These are phyloP conservation scores for Diaporthe eres DNA, from an alignment of 2,329 filamentous ascomycete genomes.

Conservation along the genomic window DNA sequence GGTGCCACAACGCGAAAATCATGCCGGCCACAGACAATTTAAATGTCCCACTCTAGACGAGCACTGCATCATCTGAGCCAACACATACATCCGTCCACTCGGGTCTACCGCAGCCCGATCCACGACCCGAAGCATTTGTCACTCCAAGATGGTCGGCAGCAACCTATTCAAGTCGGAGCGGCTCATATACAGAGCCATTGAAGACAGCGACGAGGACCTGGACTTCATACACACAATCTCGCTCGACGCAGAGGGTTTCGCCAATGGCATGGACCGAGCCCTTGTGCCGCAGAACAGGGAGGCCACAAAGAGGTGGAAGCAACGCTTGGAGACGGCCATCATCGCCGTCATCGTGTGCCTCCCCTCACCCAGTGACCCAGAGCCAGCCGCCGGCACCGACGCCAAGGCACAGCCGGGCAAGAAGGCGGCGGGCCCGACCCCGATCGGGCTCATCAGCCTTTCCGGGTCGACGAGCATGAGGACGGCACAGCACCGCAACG, in stretches of 20 bases:
- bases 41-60: too few species aligned
- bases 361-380: not conserved
- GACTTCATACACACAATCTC: slow-evolving; percentile 34
- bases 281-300: slow-evolving; percentile 36
- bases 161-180: slow-evolving; percentile 27
- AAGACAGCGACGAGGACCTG: slow-evolving; percentile 37
- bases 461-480: not conserved
- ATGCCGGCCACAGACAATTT: not conserved
- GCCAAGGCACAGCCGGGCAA: not conserved
- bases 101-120: not conserved
- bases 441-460: slow-evolving; percentile 33
- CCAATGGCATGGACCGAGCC: slow-evolving; percentile 22
- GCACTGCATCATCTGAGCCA: not conserved
- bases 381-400: not conserved
- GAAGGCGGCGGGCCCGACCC: not conserved
- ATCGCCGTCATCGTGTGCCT: slow-evolving; percentile 38
- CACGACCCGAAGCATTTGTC: too few species aligned
- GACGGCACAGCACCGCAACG: slow-evolving; percentile 57
- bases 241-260: slow-evolving; percentile 38
- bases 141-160: not conserved
- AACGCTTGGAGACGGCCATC: slow-evolving; percentile 23
- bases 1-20: not conserved
- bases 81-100: not conserved
- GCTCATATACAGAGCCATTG: slow-evolving; percentile 38
- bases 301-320: slow-evolving; percentile 33